A percentile compares a stretch with the other conserved stretches of the same genome.
These are phyloP conservation scores for Aquilaria agallochum DNA, from an alignment of 441 rosid species.

Conservation along the genomic window DNA sequence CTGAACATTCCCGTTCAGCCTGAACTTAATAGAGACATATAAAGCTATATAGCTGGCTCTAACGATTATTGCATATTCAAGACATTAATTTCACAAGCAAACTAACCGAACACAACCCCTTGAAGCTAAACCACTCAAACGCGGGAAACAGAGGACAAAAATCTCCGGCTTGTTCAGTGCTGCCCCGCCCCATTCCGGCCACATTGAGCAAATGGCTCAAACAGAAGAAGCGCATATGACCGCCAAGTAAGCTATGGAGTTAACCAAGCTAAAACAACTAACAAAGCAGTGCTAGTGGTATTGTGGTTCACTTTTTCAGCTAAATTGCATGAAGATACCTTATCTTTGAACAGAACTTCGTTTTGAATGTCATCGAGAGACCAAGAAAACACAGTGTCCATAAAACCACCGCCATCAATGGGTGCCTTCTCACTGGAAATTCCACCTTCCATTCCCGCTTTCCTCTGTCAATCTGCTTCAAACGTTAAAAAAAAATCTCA, in stretches of 20 bases:
- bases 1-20: no score
- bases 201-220: no score
- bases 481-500: constrained; percentile 5
- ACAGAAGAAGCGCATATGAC: background rate
- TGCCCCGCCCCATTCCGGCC: no score
- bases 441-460: background rate
- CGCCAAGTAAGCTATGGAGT: background rate
- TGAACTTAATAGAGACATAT: no score
- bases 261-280: background rate
- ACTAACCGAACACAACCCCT: no score
- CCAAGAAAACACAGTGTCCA: constrained; percentile 25
- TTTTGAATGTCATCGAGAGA: constrained; percentile 22
- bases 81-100: background rate
- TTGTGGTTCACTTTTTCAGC: no score
- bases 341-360: constrained; percentile 17
- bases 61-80: background rate
- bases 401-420: constrained; percentile 4
- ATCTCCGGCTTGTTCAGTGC: background rate
- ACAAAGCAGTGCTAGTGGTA: background rate
- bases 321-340: constrained; percentile 13
- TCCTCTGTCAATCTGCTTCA: constrained; percentile 2
- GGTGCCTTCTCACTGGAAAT: background rate
- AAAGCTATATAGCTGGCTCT: no score
- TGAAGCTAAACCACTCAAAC: background rate
- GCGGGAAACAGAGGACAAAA: background rate